These are phyloP conservation scores for Sugiyamaella castrensis DNA, from an alignment of 1,139 yeast genomes.

Conservation along the genomic window DNA sequence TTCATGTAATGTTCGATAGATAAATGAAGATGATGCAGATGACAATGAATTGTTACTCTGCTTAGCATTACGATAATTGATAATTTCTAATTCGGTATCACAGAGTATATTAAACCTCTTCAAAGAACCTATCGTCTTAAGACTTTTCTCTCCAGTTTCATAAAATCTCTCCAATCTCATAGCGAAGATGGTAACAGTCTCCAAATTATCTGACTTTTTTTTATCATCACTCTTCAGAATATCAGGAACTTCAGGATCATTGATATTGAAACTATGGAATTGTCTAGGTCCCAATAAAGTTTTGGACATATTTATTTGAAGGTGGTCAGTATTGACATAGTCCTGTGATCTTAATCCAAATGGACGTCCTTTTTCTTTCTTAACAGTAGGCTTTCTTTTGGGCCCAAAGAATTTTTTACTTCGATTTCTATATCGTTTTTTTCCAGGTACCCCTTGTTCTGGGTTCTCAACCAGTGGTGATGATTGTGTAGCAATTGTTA, in stretches of 20 bases:
- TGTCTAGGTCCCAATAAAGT: neutral
- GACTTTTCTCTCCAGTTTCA: neutral
- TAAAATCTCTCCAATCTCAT: conserved; percentile 8
- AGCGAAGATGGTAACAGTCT: conserved; percentile 17
- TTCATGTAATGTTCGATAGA: conserved; percentile 12
- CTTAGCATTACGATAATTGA: conserved; percentile 2
- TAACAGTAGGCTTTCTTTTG: neutral
- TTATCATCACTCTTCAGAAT: neutral
- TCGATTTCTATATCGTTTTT: too few species aligned
- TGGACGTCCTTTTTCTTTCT: neutral
- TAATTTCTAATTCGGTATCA: neutral
- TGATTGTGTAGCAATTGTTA: too few species aligned
- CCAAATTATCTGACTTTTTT: conserved; percentile 11
- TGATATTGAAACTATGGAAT: neutral
- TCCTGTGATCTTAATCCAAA: conserved; percentile 8
- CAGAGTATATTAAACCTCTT: neutral
- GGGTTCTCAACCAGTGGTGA: too few species aligned
- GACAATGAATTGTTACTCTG: conserved; percentile 4
- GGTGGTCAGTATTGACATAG: conserved; percentile 2
- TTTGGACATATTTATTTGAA: conserved; percentile 5
- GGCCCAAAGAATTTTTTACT: neutral
- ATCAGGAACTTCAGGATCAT: neutral
- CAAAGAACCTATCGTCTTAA: neutral
- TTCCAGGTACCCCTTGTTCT: too few species aligned
- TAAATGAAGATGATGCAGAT: neutral